Conservation (phyloP, 106 monocot species). For the Gastrodia elata region DNA sequence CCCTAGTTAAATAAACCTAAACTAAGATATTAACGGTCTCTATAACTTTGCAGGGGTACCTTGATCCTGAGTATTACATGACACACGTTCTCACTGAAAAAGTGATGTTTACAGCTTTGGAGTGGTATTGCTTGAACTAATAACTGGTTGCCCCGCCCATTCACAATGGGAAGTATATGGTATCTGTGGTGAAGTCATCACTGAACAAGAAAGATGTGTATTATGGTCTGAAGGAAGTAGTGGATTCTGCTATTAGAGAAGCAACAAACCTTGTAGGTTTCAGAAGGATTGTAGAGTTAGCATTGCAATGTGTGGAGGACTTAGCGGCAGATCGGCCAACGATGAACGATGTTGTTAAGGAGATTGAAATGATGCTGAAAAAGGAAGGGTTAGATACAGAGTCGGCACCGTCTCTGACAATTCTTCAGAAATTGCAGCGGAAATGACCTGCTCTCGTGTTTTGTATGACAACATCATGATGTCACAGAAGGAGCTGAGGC, state of each 20-base stretch:
- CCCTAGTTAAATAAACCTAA: background rate
- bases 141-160: slow-evolving; percentile 42
- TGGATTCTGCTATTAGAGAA: slow-evolving; percentile 40
- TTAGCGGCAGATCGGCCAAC: slow-evolving; percentile 30
- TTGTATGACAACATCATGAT: background rate
- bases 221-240: slow-evolving; percentile 32
- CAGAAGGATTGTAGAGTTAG: slow-evolving; percentile 40
- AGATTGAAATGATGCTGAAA: slow-evolving; percentile 41
- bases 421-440: slow-evolving; percentile 1
- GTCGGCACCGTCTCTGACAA: slow-evolving; percentile 9
- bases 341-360: slow-evolving; percentile 71
- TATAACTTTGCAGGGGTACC: slow-evolving; percentile 42
- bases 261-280: slow-evolving; percentile 26
- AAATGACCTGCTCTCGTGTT: background rate
- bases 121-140: slow-evolving; percentile 65
- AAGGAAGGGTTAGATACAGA: slow-evolving; percentile 43
- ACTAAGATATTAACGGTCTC: background rate
- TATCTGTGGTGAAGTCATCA: slow-evolving; percentile 21
- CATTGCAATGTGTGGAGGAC: slow-evolving; percentile 54
- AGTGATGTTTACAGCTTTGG: slow-evolving; percentile 86
- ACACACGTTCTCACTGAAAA: slow-evolving; percentile 59
- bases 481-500: background rate
- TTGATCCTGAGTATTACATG: slow-evolving; percentile 78
- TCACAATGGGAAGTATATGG: slow-evolving; percentile 45
- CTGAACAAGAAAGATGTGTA: slow-evolving; percentile 30